phyloP scores from a whole-genome alignment of 2,329 filamentous ascomycete species.

The Clarireedia sp. region DNA sequence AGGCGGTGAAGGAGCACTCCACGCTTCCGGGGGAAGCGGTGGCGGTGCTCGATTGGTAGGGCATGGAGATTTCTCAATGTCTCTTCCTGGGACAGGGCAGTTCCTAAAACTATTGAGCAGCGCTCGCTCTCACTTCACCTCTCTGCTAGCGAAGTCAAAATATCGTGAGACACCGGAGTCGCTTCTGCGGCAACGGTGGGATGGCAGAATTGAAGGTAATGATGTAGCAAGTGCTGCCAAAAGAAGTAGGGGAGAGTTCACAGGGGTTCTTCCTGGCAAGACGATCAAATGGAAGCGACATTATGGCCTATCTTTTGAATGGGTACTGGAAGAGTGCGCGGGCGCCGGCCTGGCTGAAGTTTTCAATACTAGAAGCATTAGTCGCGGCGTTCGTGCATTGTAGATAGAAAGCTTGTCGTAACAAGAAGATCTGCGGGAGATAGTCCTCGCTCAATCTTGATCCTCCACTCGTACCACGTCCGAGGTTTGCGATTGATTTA shows the following conservation, averaged over 20 bases:
- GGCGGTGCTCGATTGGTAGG: constrained; percentile 24
- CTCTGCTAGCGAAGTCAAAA: constrained; percentile 49
- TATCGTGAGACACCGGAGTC: constrained; percentile 56
- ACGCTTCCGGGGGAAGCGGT: constrained; percentile 50
- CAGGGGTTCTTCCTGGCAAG: constrained; percentile 49
- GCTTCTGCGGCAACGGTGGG: constrained; percentile 60
- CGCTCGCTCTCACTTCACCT: constrained; percentile 53
- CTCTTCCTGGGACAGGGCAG: constrained; percentile 58
- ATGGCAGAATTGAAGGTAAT: constrained; percentile 50
- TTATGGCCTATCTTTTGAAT: constrained; percentile 61
- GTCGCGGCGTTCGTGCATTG: constrained; percentile 48
- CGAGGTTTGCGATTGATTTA: neutral
- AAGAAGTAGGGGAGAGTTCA: constrained; percentile 46
- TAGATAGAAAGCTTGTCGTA: constrained; percentile 13
- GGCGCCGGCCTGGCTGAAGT: constrained; percentile 64
- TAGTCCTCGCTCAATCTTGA: neutral
- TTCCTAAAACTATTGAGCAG: constrained; percentile 58
- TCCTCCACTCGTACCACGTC: neutral
- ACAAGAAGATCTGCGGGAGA: neutral
- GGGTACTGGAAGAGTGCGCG: constrained; percentile 63
- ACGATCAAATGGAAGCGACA: constrained; percentile 66
- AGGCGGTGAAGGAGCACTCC: constrained; percentile 58
- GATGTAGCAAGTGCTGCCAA: constrained; percentile 40
- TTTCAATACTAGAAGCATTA: constrained; percentile 69
- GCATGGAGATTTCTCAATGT: constrained; percentile 41